Percentiles rank a stretch among this genome's conserved stretches.
Evolutionary conservation across 352 stramenopile species (phyloP).

Genomic region (Globisporangium canariense): DNA sequence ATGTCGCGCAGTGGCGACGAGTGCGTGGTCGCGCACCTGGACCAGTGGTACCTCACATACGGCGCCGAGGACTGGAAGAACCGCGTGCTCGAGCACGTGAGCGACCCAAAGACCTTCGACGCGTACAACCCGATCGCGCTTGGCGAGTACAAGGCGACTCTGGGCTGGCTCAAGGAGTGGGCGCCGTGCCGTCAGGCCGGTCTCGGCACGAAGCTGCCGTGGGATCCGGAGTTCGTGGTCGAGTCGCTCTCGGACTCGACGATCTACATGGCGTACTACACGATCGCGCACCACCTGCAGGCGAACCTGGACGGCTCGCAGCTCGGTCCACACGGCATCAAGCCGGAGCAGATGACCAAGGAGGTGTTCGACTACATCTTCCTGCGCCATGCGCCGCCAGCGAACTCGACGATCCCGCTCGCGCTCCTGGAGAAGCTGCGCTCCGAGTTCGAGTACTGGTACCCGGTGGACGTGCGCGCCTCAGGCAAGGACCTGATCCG

Average conservation of each 20-base stretch:
- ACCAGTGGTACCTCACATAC: slow-evolving; percentile 99
- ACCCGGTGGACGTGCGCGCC: slow-evolving; percentile 98
- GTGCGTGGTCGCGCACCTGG: slow-evolving; percentile 98
- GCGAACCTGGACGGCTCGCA: slow-evolving; percentile 92
- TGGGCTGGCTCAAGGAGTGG: slow-evolving; percentile 99
- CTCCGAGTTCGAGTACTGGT: slow-evolving; percentile 99
- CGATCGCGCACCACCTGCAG: slow-evolving; percentile 98
- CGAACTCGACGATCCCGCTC: slow-evolving; percentile 83
- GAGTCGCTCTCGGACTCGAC: slow-evolving; percentile 99
- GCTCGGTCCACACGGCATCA: slow-evolving; percentile 84
- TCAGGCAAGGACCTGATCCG: slow-evolving; percentile 96
- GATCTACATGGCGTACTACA: slow-evolving; percentile 99
- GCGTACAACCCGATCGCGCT: slow-evolving; percentile 93
- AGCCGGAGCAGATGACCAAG: slow-evolving; percentile 88
- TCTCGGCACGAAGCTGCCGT: slow-evolving; percentile 95
- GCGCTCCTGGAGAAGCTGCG: slow-evolving; percentile 93
- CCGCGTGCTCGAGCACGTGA: slow-evolving; percentile 94
- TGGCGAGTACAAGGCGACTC: slow-evolving; percentile 95
- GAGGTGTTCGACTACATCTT: slow-evolving; percentile 99
- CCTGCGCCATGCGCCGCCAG: slow-evolving; percentile 84
- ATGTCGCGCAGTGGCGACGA: slow-evolving; percentile 97
- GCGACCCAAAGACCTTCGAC: slow-evolving; percentile 90
- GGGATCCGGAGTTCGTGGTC: slow-evolving; percentile 99
- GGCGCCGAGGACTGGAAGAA: slow-evolving; percentile 98
- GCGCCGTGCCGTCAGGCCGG: slow-evolving; percentile 98